Base-by-base conservation (phyloP, 2,329 filamentous ascomycete genomes). In the Coniochaeta sp. region DNA sequence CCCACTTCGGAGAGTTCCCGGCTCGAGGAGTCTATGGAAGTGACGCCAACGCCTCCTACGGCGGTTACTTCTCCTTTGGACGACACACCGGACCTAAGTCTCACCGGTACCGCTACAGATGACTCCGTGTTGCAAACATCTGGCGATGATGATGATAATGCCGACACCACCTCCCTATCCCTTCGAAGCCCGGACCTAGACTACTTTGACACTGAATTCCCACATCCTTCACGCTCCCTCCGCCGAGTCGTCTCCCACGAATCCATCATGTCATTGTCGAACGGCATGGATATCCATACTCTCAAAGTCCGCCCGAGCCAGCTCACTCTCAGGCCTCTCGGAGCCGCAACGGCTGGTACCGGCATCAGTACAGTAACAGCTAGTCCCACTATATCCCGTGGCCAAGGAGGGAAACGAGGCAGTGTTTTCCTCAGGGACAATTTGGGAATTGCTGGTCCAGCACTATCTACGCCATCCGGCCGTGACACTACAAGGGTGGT, bases 231-330 rank as follows among this genome's bases (percentile, higher is more conserved):
- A 14, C 58, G 57, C 3, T 60, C 62, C 1, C 73, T 93, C 4
- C 89, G 85, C 44, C 87, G 89, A 34, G 81, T 86, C 2, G 71
- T 86, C 1, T 96, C 93, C 1, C 91, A 96, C 66, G 93, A 97
- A 71, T 96, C 91, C 19, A 87, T 97, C 62, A 83, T 97, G 65
- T 97, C 93, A 0, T 82, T 96, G 1, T 85, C 88, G 0, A 92
- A 91, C 4, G 92, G 92, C 2, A 88, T 96, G 71, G 93, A 97
- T 70, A 96, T 96, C 57, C 92, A 96, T 71, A 92, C 89, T 0
- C 79, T 96, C 4, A 87, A 88, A 67, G 81, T 82, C 1, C 84
- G 89, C 4, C 90, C 91, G 0, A 90, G 89, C 36, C 90, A 96
- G 67, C 81, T 95, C 61, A 84, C 87, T 24, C 69, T 85, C 62